Evolutionary conservation across 2,329 filamentous ascomycete species (phyloP).

Genomic region (Chaetomium sp.): DNA sequence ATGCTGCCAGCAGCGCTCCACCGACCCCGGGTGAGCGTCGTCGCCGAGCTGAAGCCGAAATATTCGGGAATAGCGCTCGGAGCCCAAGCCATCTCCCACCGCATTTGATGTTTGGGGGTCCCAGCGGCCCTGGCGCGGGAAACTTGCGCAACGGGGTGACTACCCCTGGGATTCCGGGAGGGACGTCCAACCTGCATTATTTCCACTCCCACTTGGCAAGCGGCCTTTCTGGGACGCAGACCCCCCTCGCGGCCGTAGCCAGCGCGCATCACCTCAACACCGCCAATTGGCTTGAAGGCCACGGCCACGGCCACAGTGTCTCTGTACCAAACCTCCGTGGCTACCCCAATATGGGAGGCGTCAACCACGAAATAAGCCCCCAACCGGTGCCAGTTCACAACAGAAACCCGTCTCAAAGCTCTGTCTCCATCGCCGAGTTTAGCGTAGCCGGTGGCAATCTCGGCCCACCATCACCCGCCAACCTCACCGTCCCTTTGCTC

Average conservation of each 20-base stretch:
- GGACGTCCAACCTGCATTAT: slow-evolving; percentile 71
- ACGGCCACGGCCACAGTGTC: slow-evolving; percentile 22
- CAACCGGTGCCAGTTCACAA: slow-evolving; percentile 19
- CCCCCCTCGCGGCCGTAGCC: slow-evolving; percentile 71
- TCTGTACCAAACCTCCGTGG: slow-evolving; percentile 21
- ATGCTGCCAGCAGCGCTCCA: slow-evolving; percentile 29
- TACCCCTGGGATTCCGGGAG: slow-evolving; percentile 61
- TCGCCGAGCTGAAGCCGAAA: slow-evolving; percentile 18
- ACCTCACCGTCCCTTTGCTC: slow-evolving; percentile 27
- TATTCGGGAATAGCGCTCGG: slow-evolving; percentile 5
- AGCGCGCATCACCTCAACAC: slow-evolving; percentile 55
- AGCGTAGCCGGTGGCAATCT: slow-evolving; percentile 12
- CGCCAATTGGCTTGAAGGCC: slow-evolving; percentile 38
- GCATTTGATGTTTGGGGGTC: slow-evolving; percentile 32
- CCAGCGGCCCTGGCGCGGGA: slow-evolving; percentile 26
- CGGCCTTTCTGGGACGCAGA: slow-evolving; percentile 68
- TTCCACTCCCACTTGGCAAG: slow-evolving; percentile 71
- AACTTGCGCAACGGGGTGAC: slow-evolving; percentile 32
- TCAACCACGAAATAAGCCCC: not conserved
- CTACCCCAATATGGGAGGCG: slow-evolving; percentile 3
- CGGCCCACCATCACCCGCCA: slow-evolving; percentile 1
- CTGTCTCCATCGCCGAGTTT: slow-evolving; percentile 27
- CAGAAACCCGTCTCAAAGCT: slow-evolving; percentile 28
- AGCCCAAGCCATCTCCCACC: slow-evolving; percentile 28
- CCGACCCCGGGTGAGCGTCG: slow-evolving; percentile 30